Percentiles rank a stretch among this genome's conserved stretches.
These are phyloP conservation scores for Phytophthora aleatoria DNA, from an alignment of 352 stramenopile species.

Conservation along the genomic window DNA sequence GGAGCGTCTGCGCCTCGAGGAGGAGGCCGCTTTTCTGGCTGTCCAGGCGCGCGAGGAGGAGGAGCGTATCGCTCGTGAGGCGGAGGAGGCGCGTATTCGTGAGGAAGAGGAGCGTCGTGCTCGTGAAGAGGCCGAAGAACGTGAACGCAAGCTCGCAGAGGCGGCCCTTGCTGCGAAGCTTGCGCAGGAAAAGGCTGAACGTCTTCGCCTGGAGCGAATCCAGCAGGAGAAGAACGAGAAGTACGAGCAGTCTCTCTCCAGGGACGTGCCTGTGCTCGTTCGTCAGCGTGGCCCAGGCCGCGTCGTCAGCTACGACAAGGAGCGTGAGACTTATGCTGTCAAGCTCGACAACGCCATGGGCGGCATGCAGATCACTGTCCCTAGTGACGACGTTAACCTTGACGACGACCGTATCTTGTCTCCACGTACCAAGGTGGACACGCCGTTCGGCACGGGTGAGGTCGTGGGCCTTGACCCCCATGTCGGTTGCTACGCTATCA, in stretches of 20 bases:
- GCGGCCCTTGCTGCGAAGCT: slow-evolving; percentile 47
- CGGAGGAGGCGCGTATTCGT: slow-evolving; percentile 33
- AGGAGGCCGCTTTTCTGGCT: slow-evolving; percentile 24
- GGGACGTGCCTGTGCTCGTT: slow-evolving; percentile 87
- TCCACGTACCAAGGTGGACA: slow-evolving; percentile 84
- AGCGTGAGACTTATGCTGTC: slow-evolving; percentile 78
- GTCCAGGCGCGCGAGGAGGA: slow-evolving; percentile 31
- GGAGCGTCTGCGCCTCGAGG: slow-evolving; percentile 36
- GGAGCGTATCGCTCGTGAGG: slow-evolving; percentile 31
- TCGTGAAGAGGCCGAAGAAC: slow-evolving; percentile 36
- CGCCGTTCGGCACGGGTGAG: slow-evolving; percentile 82
- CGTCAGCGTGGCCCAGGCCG: slow-evolving; percentile 70
- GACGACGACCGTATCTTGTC: slow-evolving; percentile 88
- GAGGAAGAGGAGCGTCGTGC: slow-evolving; percentile 42
- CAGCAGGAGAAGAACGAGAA: slow-evolving; percentile 76
- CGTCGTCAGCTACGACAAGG: slow-evolving; percentile 80
- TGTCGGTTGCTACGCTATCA: slow-evolving; percentile 89
- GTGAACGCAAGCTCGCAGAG: slow-evolving; percentile 52
- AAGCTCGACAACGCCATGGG: slow-evolving; percentile 71
- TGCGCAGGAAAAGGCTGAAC: slow-evolving; percentile 53
- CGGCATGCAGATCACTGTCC: slow-evolving; percentile 73
- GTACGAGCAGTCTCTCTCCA: slow-evolving; percentile 87
- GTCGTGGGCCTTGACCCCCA: slow-evolving; percentile 85
- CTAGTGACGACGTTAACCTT: slow-evolving; percentile 71
- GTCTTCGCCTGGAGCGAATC: slow-evolving; percentile 49